phyloP scores from a whole-genome alignment of 176 grass and related monocot species.

The Aechmea fasciata region DNA sequence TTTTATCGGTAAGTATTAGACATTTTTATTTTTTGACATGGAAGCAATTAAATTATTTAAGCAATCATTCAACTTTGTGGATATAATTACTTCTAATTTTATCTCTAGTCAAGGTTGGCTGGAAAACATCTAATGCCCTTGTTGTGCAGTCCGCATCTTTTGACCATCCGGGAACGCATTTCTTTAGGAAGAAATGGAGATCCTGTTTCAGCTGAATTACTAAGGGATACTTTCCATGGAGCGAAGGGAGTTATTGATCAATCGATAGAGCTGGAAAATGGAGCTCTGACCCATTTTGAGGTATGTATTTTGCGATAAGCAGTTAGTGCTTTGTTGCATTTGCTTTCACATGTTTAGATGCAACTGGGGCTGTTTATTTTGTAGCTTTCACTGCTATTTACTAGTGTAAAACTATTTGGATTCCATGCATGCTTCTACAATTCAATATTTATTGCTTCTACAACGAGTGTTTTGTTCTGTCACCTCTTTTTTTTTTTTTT shows the following conservation, averaged over 20 bases:
- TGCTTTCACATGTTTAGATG: neutral
- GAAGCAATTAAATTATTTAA: neutral
- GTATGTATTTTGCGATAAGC: conserved; percentile 24
- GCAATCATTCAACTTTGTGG: neutral
- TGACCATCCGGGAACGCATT: conserved; percentile 72
- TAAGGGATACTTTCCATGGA: conserved; percentile 42
- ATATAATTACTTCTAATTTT: neutral
- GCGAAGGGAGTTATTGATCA: conserved; percentile 59
- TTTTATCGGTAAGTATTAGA: neutral
- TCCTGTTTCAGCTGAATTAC: conserved; percentile 43
- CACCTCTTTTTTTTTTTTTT: neutral
- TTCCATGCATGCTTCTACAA: neutral
- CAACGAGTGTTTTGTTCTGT: neutral
- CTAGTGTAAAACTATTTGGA: neutral
- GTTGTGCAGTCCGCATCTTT: conserved; percentile 65
- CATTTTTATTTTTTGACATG: neutral
- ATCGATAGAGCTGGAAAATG: conserved; percentile 67
- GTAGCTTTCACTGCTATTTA: neutral
- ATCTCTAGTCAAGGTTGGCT: neutral
- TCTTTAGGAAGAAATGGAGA: conserved; percentile 61
- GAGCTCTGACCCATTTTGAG: conserved; percentile 78
- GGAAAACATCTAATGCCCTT: neutral
- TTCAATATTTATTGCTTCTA: too few relatives aligned
- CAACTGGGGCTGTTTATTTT: neutral
- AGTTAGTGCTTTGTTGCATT: neutral